Evolutionary conservation across 768 basidiomycete genomes (phyloP), one percentile per base, ranked within the genome.

Genomic region (Russula earlei): DNA sequence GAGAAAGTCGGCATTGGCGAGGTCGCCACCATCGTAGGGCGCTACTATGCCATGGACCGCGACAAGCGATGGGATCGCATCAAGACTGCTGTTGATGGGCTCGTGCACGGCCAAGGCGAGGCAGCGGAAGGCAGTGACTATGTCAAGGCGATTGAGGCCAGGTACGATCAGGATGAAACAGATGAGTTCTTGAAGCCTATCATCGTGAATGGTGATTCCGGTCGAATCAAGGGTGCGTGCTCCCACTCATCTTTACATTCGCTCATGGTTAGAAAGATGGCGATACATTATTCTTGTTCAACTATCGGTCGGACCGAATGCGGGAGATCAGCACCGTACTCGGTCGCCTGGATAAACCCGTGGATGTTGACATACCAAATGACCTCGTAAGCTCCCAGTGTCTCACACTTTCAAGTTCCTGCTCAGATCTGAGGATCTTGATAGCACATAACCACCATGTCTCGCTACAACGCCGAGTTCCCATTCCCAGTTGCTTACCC

Each of bases 171-270:
- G 62, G 85, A 91, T 61, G 77, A 91, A 38, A 97, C 91, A 14
- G 93, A 96, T 64, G 94, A 97, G 72, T 97, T 97, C 72, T 72
- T 97, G 69, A 93, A 95, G 72, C 93, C 93, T 4, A 91, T 95
- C 67, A 88, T 95, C 62, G 82, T 88, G 43, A 84, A 90, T 50
- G 86, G 87, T 0, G 81, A 81, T 15, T 79, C 83, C 20, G 86
- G 87, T 8, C 75, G 91, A 42, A 81, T 95, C 66, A 86, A 92
- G 70, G 85, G 89, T 86, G 62, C 46, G 75, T 69, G 6, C 11
- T 9, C 7, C 4, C 3, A 1, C 5, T 12, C 6, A 4, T 11
- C 15, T 22, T 29, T n/a, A 9, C 24, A 20, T 19, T 52, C 22
- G 11, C 17, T 47, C 38, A 45, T 5, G 34, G 36, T 7, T 38